Percentiles rank a stretch among this genome's conserved stretches.
phyloP scores from a whole-genome alignment of 1,284 basidiomycete species.

The Heterobasidion occidentale region DNA sequence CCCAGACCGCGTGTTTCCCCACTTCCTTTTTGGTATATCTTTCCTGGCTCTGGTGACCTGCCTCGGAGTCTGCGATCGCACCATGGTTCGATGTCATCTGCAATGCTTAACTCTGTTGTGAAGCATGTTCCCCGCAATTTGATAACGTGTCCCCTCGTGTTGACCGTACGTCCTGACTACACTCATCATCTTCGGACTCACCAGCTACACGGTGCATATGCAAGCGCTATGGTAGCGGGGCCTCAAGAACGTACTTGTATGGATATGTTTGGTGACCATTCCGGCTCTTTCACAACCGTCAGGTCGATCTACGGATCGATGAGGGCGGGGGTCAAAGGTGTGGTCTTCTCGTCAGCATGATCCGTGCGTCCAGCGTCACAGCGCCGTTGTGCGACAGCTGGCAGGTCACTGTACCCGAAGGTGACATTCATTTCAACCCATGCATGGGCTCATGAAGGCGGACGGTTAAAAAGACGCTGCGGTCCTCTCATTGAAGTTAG shows the following conservation, averaged over 20 bases:
- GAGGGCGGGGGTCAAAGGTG: not conserved
- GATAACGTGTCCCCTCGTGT: not conserved
- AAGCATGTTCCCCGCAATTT: conserved; percentile 5
- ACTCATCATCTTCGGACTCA: not conserved
- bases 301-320: conserved; percentile 4
- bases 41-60: not conserved
- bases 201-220: not conserved
- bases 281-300: not conserved
- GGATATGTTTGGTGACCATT: not conserved
- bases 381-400: not conserved
- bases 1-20: conserved; percentile 8
- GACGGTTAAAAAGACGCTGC: not conserved
- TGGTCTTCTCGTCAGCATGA: not conserved
- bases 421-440: no score
- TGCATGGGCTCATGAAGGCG: not conserved
- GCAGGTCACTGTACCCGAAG: not conserved
- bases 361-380: not conserved
- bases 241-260: not conserved
- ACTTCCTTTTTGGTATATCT: not conserved
- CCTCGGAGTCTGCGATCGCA: not conserved
- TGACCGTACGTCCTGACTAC: not conserved
- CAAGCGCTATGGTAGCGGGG: not conserved
- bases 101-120: conserved; percentile 4
- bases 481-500: no score
- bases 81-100: conserved; percentile 1